Percentiles rank a stretch among this genome's conserved stretches.
Conservation (phyloP, 1,284 basidiomycete genomes). For the Moesziomyces globuligerus region DNA sequence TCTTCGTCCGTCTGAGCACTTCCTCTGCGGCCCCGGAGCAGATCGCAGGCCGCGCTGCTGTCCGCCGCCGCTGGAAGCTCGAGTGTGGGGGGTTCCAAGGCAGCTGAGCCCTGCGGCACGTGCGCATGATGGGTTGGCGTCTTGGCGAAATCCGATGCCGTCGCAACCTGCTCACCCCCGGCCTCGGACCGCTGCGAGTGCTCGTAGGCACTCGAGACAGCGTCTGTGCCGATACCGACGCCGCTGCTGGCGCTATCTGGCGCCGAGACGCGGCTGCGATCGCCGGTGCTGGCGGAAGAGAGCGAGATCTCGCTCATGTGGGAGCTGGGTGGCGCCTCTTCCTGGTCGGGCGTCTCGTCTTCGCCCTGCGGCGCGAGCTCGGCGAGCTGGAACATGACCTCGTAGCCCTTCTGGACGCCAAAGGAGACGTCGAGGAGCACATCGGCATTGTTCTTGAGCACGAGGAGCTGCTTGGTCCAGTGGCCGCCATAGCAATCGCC, state of each 20-base stretch:
- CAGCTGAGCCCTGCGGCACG: slow-evolving; percentile 27
- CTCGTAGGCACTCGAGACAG: slow-evolving; percentile 25
- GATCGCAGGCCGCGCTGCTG: slow-evolving; percentile 10
- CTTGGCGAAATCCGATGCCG: slow-evolving; percentile 46
- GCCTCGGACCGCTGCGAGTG: slow-evolving; percentile 21
- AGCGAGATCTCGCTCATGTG: slow-evolving; percentile 37
- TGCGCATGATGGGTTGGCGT: slow-evolving; percentile 57
- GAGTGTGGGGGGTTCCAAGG: slow-evolving; percentile 46
- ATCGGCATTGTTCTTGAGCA: slow-evolving; percentile 70
- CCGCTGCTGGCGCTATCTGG: slow-evolving; percentile 38
- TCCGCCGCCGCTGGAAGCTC: slow-evolving; percentile 39
- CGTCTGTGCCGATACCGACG: slow-evolving; percentile 22
- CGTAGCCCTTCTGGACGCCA: slow-evolving; percentile 68
- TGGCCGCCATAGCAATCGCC: slow-evolving; percentile 70
- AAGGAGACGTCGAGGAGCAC: slow-evolving; percentile 70
- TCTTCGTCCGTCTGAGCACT: slow-evolving; percentile 43
- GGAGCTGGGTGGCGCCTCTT: slow-evolving; percentile 41
- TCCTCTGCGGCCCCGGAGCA: slow-evolving; percentile 25
- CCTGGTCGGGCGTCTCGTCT: slow-evolving; percentile 37
- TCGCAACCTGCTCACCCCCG: slow-evolving; percentile 18
- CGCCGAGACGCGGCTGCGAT: slow-evolving; percentile 26
- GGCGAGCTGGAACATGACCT: slow-evolving; percentile 70
- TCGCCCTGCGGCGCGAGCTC: slow-evolving; percentile 63
- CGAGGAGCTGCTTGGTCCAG: slow-evolving; percentile 70
- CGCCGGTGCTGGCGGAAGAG: slow-evolving; percentile 38